Base-by-base conservation (phyloP, 768 basidiomycete genomes). In the Rhizopogon roseolus region DNA sequence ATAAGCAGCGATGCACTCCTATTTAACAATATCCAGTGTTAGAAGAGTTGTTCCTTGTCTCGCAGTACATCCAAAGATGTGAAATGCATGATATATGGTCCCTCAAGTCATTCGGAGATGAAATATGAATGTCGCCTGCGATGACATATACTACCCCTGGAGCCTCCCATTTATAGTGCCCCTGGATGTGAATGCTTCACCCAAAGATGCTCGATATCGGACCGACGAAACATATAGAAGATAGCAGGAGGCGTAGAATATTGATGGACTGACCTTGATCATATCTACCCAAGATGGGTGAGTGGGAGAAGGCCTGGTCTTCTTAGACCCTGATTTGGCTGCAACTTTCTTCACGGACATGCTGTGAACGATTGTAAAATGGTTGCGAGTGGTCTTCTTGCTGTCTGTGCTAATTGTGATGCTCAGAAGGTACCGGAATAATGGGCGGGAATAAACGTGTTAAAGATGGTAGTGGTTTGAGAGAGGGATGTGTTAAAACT, bases 1-100 rank as follows among this genome's bases (percentile, higher is more conserved):
- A 70, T 84, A 73, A 52, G 74, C 77, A 57, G 78, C 71, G 69
- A 96, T 90, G 63, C 90, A 92, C 75, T 94, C 93, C 92, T 94
- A 72, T 60, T 69, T 48, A 48, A 34, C 13, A n/a, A 36, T 25
- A 14, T 25, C 34, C 16, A 7, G 16, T 36, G 34, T 48, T 25
- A 48, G 46, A 36, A 48, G 29, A 48, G 34, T 48, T 48, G 5
- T 22, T 25, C 14, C 19, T 5, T 36, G 32, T 8, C 19, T 36
- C 13, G 14, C 16, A 36, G 34, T 14, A 25, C 34, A 22, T 8
- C 34, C 11, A 36, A 55, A 7, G 27, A 37, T 37, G 11, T n/a
- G n/a, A 55, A 32, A 36, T 28, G 27, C 1, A 48, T 36, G 14
- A 22, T 5, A 9, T 2, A 16, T 36, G 22, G 34, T n/a, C 46